Evolutionary conservation across 1,284 basidiomycete genomes (phyloP), one percentile per base, ranked within the genome.

Genomic region (Trametes hirsuta): DNA sequence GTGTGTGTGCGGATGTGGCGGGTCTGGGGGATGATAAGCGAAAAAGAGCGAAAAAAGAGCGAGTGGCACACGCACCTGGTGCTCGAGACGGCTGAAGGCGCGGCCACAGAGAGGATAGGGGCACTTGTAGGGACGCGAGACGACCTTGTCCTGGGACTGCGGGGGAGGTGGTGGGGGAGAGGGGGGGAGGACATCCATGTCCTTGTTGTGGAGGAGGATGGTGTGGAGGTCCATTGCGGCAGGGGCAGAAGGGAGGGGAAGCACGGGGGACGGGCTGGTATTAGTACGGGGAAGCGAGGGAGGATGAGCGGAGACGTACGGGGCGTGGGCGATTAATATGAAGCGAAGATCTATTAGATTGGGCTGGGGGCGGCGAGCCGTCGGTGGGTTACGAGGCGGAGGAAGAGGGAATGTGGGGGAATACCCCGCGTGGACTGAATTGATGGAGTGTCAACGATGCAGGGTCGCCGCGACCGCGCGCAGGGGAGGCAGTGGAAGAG

Each of bases 1-100:
- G 97, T 99, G 75, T 99, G 97, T 0, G 96, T 99, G 59, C 97
- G 91, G 58, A 98, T 97, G 74, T 99, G 97, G 59, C 97, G 90
- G 21, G 96, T 99, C 92, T 98, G 75, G 53, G 45, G 42, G 50
- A 25, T 35, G 66, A 69, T 62, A 50, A 68, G 63, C 58, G 62
- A 53, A 58, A 57, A 57, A 67, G 46, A 53, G 47, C 30, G 47
- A 47, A 71, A 49, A 55, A 55, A 34, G 40, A 53, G 24, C 40
- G 53, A 50, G 49, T 15, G 47, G 51, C 42, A 46, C 36, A 79
- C 85, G 63, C 68, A 93, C 94, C 85, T 95, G 94, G 75, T 97
- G 95, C 75, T 97, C 95, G 21, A 97, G 84, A 59, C 95, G 82
- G 73, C 92, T 94, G 76, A 97, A 97, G 0, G 94, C 93, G 21